phyloP scores from a whole-genome alignment of 2,329 filamentous ascomycete species.

The Fusarium sarcochroum region DNA sequence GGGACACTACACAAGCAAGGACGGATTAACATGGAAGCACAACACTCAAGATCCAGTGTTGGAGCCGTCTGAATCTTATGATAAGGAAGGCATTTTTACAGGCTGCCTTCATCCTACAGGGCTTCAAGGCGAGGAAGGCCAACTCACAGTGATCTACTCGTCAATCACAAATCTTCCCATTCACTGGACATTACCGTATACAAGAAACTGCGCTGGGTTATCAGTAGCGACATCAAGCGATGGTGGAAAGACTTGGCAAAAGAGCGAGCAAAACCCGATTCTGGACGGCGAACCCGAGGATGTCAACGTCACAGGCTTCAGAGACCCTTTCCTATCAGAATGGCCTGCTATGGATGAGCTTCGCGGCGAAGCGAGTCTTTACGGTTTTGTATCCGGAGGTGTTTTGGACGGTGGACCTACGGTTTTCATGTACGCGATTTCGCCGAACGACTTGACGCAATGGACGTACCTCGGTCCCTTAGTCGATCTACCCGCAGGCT shows the following conservation, averaged over 20 bases:
- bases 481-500: conserved; percentile 56
- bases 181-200: conserved; percentile 57
- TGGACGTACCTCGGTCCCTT: conserved; percentile 63
- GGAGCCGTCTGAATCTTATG: conserved; percentile 59
- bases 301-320: conserved; percentile 51
- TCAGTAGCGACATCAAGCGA: conserved; percentile 57
- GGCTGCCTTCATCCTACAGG: conserved; percentile 65
- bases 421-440: conserved; percentile 62
- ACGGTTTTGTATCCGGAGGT: conserved; percentile 65
- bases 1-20: conserved; percentile 65
- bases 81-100: conserved; percentile 66
- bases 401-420: conserved; percentile 58
- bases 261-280: conserved; percentile 51
- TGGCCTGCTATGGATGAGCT: conserved; percentile 50
- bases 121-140: conserved; percentile 56
- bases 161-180: conserved; percentile 54
- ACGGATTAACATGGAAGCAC: conserved; percentile 60
- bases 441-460: conserved; percentile 55
- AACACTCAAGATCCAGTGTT: conserved; percentile 52
- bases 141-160: conserved; percentile 54
- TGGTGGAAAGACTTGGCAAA: conserved; percentile 53
- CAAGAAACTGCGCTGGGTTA: conserved; percentile 58
- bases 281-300: conserved; percentile 49
- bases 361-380: conserved; percentile 51
- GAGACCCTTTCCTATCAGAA: conserved; percentile 52